Base-by-base conservation (phyloP, 345 rosid genomes). In the Eucalyptus tenuipes region DNA sequence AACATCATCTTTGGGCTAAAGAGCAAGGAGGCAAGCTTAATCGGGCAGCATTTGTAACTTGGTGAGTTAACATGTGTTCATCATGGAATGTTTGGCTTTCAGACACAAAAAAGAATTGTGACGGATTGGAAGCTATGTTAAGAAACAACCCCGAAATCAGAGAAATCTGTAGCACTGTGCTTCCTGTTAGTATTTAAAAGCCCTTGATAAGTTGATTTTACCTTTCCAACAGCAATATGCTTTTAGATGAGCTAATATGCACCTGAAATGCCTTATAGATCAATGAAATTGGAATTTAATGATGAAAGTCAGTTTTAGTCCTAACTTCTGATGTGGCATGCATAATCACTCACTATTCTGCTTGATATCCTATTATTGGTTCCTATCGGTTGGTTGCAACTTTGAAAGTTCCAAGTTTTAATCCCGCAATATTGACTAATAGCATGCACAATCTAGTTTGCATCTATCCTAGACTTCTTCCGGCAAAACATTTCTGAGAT, bases 31-130 rank as follows among this genome's bases (percentile, higher is more conserved):
- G 95, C n/a, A 24, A 13, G 90, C 96, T 96, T 81, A 91, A 93
- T 87, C 90, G 91, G 86, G 97, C 98, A 61, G 98, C 99, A 85
- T 96, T 97, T 92, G 95, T 96, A 68, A 97, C 98, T 87, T 96
- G 99, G 99, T 96, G 91, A 92, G 96, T 92, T 79, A 20, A 16
- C 25, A 24, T 53, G 20, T 55, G 27, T 66, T 85, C 42, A 75
- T 88, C 75, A 7, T 82, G 82, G 47, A 75, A 37, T 75, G 82
- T 40, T 6, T 75, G 82, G 47, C 47, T 75, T 75, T 75, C 82
- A 37, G 82, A 20, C 45, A 37, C 8, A 37, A 20, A 20, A 37
- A 75, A 10, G 47, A 40, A 40, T 20, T 20, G 27, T 40, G 82
- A 40, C 1, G 1, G 82, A 75, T 22, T 75, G 15, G 82, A 37